Base-by-base conservation (phyloP, 176 grass and related monocot genomes). In the Avena insularis region DNA sequence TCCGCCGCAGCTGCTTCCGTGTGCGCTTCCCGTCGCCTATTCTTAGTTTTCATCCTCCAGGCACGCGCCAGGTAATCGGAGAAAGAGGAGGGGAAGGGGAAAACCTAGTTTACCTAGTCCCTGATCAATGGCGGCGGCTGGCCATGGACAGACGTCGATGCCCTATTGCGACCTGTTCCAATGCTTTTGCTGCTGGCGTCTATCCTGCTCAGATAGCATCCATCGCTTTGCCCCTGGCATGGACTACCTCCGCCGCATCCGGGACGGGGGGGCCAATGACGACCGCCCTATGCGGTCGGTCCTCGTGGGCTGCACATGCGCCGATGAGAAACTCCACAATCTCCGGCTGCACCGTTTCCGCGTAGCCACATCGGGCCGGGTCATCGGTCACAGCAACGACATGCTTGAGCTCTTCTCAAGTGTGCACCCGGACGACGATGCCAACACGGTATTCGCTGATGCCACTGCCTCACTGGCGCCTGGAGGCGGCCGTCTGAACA, bases 271-370 rank as follows among this genome's bases (percentile, higher is more conserved):
- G 33, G 33, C 33, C 70, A 20, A 0, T 20, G 40, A 73, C 6
- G 70, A 48, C 70, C 19, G 70, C 2, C 40, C 40, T 5, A 12
- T 13, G 43, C 23, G 40, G 70, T 72, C 40, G 20, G 70, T 73
- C 43, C 70, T 73, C 70, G 70, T 73, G 40, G 70, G 70, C 70
- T 73, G 70, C 70, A 73, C 43, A 8, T 73, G 19, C 70, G 40
- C 19, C 70, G 20, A 48, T 10, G 19, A 73, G 70, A 3, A 73
- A 12, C 20, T 48, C 43, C 43, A 48, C 70, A 73, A 73, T 9
- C 70, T 73, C 20, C 43, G 70, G 4, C 70, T 73, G 70, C 70
- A 48, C 40, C 70, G 70, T 12, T 48, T 73, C 20, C 20, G 70
- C 20, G 40, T 73, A 2, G n/a, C 70, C 20, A 47, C 70, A 0